Percentiles rank a stretch among this genome's conserved stretches.
Evolutionary conservation across 306 rosid species (phyloP).

Genomic region (Trichosanthes truncata): DNA sequence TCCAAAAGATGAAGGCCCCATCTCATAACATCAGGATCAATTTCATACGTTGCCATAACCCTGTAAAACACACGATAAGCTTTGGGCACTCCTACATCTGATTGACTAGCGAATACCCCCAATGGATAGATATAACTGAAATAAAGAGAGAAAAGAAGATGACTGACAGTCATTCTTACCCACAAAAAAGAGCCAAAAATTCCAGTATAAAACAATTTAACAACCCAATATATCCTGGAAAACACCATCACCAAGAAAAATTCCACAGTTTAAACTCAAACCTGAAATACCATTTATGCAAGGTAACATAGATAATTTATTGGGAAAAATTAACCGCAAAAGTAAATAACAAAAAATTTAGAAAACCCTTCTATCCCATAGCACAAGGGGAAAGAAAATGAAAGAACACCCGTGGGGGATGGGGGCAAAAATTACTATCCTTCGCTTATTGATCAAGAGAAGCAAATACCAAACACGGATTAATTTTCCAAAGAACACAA

Average conservation of each 20-base stretch:
- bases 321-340: neutral
- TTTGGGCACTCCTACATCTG: constrained; percentile 16
- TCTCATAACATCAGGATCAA: constrained; percentile 77
- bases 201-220: neutral
- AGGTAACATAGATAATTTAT: neutral
- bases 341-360: neutral
- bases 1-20: constrained; percentile 93
- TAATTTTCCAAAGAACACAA: neutral
- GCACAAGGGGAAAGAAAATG: neutral
- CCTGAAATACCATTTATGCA: neutral
- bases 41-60: constrained; percentile 33
- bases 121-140: constrained; percentile 19
- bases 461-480: neutral
- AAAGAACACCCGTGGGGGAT: neutral
- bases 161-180: neutral
- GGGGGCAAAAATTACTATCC: neutral
- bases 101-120: constrained; percentile 12
- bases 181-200: neutral
- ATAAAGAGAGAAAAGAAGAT: constrained; percentile 8
- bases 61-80: constrained; percentile 17
- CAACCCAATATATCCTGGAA: neutral
- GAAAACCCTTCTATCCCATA: neutral
- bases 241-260: neutral
- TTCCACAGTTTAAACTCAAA: neutral
- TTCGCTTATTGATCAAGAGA: neutral